Evolutionary conservation across 176 grass and related monocot genomes (phyloP).

Genomic region (Oropetium thomaeum): DNA sequence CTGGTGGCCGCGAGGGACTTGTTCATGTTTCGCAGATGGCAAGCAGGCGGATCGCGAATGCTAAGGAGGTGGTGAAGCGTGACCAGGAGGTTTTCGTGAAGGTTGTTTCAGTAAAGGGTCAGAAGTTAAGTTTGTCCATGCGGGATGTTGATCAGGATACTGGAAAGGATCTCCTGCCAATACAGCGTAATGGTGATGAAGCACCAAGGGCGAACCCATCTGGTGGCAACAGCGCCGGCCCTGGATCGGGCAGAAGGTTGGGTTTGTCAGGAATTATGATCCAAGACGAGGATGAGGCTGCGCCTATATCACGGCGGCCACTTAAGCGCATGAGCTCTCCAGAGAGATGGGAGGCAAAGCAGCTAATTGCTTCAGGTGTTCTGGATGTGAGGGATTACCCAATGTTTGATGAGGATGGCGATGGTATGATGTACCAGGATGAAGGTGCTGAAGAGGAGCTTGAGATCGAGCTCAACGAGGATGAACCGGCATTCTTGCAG

Average conservation of each 20-base stretch:
- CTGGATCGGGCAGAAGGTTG: slow-evolving; percentile 36
- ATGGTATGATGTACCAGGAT: slow-evolving; percentile 82
- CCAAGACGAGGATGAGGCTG: slow-evolving; percentile 64
- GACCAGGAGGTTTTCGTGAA: slow-evolving; percentile 87
- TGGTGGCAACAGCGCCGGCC: slow-evolving; percentile 23
- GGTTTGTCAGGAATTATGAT: slow-evolving; percentile 88
- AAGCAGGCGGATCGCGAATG: slow-evolving; percentile 53
- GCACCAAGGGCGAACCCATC: slow-evolving; percentile 53
- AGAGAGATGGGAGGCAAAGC: slow-evolving; percentile 92
- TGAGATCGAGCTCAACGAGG: slow-evolving; percentile 89
- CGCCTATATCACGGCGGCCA: slow-evolving; percentile 37
- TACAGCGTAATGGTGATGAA: slow-evolving; percentile 50
- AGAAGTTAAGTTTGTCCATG: slow-evolving; percentile 74
- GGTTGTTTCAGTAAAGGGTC: slow-evolving; percentile 69
- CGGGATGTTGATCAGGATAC: slow-evolving; percentile 91
- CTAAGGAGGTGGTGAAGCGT: slow-evolving; percentile 70
- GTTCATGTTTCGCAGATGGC: slow-evolving; percentile 89
- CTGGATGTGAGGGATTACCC: slow-evolving; percentile 69
- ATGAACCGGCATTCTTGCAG: slow-evolving; percentile 90
- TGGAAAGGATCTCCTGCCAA: slow-evolving; percentile 70
- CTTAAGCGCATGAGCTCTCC: slow-evolving; percentile 87
- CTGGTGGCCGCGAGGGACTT: slow-evolving; percentile 62
- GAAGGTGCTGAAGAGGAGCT: slow-evolving; percentile 87
- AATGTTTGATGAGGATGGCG: slow-evolving; percentile 78
- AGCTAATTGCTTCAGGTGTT: slow-evolving; percentile 81